Conservation (phyloP, 2,329 filamentous ascomycete species). For the Sarocladium oryzae region DNA sequence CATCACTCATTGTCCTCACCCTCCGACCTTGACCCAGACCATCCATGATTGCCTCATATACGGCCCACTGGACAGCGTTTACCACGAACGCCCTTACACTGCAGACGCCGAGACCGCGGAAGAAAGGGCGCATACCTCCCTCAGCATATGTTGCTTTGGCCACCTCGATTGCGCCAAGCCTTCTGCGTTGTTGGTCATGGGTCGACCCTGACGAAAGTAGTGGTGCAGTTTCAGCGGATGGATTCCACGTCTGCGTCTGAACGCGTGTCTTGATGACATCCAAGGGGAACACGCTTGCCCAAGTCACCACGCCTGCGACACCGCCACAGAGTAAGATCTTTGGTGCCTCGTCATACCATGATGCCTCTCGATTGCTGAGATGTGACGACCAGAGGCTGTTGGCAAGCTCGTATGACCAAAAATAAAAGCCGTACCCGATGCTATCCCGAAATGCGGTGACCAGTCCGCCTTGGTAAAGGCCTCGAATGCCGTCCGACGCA, state of each 20-base stretch:
- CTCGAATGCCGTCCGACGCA: slow-evolving; percentile 51
- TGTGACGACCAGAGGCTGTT: slow-evolving; percentile 49
- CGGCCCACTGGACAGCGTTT: slow-evolving; percentile 87
- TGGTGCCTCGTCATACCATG: slow-evolving; percentile 39
- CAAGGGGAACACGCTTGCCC: slow-evolving; percentile 84
- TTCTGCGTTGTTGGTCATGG: slow-evolving; percentile 19
- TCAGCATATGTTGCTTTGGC: slow-evolving; percentile 59
- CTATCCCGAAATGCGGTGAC: slow-evolving; percentile 80
- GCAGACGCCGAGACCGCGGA: slow-evolving; percentile 71
- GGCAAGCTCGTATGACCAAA: slow-evolving; percentile 82
- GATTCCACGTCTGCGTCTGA: slow-evolving; percentile 58
- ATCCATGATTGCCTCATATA: slow-evolving; percentile 74
- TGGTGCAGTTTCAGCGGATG: slow-evolving; percentile 13
- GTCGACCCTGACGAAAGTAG: slow-evolving; percentile 8
- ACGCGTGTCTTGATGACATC: slow-evolving; percentile 90
- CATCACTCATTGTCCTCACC: not conserved
- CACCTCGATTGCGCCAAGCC: slow-evolving; percentile 53
- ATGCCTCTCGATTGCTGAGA: slow-evolving; percentile 15
- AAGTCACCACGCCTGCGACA: slow-evolving; percentile 78
- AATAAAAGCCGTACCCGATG: slow-evolving; percentile 96
- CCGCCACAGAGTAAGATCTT: slow-evolving; percentile 78
- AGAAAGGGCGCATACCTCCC: slow-evolving; percentile 59
- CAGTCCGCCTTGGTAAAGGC: slow-evolving; percentile 73
- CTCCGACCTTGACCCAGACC: not conserved
- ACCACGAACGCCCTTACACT: slow-evolving; percentile 84